Conservation (phyloP, 805 yeast genomes). For the Cyberlindnera veronae region DNA sequence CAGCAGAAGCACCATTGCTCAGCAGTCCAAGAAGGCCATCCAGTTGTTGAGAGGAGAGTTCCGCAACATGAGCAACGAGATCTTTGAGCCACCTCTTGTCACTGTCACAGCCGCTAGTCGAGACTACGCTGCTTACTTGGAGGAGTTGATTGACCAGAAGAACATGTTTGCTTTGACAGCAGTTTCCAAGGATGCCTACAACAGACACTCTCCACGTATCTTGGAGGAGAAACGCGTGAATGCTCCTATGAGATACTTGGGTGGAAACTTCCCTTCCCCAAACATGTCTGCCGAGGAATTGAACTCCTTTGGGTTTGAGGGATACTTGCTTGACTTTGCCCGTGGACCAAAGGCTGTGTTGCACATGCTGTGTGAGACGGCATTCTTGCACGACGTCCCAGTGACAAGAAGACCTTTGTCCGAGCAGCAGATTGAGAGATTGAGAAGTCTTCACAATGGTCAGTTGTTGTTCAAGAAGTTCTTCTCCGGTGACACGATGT, state of each 20-base stretch:
- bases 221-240: slow-evolving; percentile 36
- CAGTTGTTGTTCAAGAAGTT: slow-evolving; percentile 49
- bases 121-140: slow-evolving; percentile 51
- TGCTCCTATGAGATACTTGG: slow-evolving; percentile 55
- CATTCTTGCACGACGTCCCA: slow-evolving; percentile 57
- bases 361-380: slow-evolving; percentile 60
- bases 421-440: slow-evolving; percentile 35
- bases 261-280: slow-evolving; percentile 19
- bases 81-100: slow-evolving; percentile 74
- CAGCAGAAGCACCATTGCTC: slow-evolving; percentile 6
- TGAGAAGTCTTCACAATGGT: slow-evolving; percentile 37
- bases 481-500: slow-evolving; percentile 54
- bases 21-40: slow-evolving; percentile 36
- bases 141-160: slow-evolving; percentile 49
- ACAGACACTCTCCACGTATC: slow-evolving; percentile 39
- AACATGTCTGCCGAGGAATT: slow-evolving; percentile 36
- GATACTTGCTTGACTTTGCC: slow-evolving; percentile 67
- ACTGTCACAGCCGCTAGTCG: slow-evolving; percentile 52
- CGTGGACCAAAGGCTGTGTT: slow-evolving; percentile 71
- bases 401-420: slow-evolving; percentile 48
- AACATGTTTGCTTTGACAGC: slow-evolving; percentile 65
- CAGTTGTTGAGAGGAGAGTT: slow-evolving; percentile 36
- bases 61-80: slow-evolving; percentile 35
- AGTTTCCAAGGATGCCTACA: slow-evolving; percentile 46
- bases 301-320: slow-evolving; percentile 65